A percentile compares a stretch with the other conserved stretches of the same genome.
These are phyloP conservation scores for Fraxinus baroniana DNA, from an alignment of 305 asterid species.

Conservation along the genomic window DNA sequence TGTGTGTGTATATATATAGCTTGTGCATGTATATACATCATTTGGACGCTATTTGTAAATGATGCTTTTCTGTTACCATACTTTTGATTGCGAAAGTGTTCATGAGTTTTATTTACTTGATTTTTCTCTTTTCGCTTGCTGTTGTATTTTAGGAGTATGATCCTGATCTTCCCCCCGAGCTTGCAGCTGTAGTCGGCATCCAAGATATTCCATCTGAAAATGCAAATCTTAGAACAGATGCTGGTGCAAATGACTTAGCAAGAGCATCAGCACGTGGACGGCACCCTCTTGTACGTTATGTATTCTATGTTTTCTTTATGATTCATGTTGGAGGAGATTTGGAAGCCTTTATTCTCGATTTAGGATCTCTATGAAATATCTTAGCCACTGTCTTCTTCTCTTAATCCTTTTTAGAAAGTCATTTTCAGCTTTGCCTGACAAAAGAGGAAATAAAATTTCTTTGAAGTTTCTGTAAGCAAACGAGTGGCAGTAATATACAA, in stretches of 20 bases:
- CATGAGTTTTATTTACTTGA: not conserved
- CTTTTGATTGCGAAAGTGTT: conserved; percentile 6
- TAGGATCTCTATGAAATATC: not conserved
- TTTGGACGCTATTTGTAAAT: conserved; percentile 8
- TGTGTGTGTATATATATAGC: not conserved
- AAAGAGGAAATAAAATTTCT: not conserved
- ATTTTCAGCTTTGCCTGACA: not conserved
- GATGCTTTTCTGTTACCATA: conserved; percentile 6
- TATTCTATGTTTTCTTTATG: conserved; percentile 6
- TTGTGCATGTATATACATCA: not conserved
- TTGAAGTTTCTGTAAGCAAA: conserved; percentile 3
- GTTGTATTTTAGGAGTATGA: conserved; percentile 69
- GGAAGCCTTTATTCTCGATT: not conserved
- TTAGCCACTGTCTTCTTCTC: not conserved
- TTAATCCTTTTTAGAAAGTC: conserved; percentile 8
- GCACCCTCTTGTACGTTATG: conserved; percentile 54
- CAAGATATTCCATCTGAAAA: conserved; percentile 62
- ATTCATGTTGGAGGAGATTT: conserved; percentile 9
- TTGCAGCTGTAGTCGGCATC: conserved; percentile 86
- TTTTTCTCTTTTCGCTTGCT: conserved; percentile 27
- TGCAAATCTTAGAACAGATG: conserved; percentile 54
- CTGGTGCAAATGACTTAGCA: conserved; percentile 54
- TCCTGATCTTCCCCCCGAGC: conserved; percentile 99
- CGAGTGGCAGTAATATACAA: not conserved
- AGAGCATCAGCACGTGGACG: conserved; percentile 56